Conservation (phyloP, 768 basidiomycete genomes). For the Suillus americanus region DNA sequence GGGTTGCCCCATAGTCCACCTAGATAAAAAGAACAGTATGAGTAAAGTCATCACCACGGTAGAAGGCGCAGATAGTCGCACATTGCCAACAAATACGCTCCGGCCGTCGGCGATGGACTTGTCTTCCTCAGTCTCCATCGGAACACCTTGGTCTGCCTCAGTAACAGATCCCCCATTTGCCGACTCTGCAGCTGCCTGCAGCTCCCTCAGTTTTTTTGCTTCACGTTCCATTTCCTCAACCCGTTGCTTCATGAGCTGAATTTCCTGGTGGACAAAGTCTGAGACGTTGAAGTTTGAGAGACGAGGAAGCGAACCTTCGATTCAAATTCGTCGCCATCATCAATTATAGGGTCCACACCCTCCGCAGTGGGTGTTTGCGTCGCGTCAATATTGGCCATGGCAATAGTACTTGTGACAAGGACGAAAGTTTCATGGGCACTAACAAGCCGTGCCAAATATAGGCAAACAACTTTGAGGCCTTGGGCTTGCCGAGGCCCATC, state of each 20-base stretch:
- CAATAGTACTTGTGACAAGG: conserved; percentile 17
- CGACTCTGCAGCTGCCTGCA: conserved; percentile 76
- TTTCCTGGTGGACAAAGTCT: conserved; percentile 57
- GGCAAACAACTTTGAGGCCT: conserved; percentile 17
- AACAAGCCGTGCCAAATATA: conserved; percentile 23
- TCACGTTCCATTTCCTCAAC: conserved; percentile 94
- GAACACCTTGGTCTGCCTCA: conserved; percentile 44
- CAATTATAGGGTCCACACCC: conserved; percentile 38
- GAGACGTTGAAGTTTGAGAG: conserved; percentile 14
- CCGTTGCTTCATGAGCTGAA: conserved; percentile 86
- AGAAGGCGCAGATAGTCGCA: conserved; percentile 41
- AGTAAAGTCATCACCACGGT: conserved; percentile 8
- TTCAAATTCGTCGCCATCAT: conserved; percentile 65
- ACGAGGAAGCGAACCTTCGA: conserved; percentile 44
- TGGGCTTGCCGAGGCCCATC: background rate
- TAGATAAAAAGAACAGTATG: conserved; percentile 31
- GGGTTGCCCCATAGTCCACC: conserved; percentile 98
- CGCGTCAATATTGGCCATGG: conserved; percentile 54
- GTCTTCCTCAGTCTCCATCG: conserved; percentile 85
- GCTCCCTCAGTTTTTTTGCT: conserved; percentile 82
- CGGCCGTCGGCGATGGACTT: conserved; percentile 76
- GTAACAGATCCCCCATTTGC: conserved; percentile 46
- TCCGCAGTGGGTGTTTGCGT: conserved; percentile 36
- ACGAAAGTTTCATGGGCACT: conserved; percentile 25
- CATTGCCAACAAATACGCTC: conserved; percentile 96